Evolutionary conservation across 352 stramenopile species (phyloP), one percentile per base, ranked within the genome.

Genomic region (Aphanomyces astaci): DNA sequence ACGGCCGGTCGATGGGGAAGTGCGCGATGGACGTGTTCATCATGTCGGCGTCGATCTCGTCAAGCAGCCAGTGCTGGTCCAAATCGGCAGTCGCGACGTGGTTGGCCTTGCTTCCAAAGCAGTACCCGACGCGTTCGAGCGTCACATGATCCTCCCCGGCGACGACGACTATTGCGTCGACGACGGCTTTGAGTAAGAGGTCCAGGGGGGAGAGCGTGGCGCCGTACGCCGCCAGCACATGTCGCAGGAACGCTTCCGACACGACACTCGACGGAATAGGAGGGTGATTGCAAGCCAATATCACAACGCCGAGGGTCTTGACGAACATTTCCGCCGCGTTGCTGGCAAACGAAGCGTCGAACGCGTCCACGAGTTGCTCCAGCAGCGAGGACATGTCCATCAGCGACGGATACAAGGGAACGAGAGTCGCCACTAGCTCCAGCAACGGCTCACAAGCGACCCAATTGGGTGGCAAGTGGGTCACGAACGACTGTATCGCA

Each of bases 161-260:
- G 4, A 77, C 65, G 1, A 72, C 64, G 33, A 88, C 81, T 48
- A 90, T 87, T 0, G 78, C 72, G n/a, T 86, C 70, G 3, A 90
- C 75, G 27, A 90, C 31, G 1, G 76, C 66, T 15, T 84, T 79
- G 25, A 93, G 43, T 28, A 77, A 62, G 11, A 83, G 75, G 69
- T 94, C 86, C 9, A 82, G 72, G 0, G 71, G 49, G 27, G 79
- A 87, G 0, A 92, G 70, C 36, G 84, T 90, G 74, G 91, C 87
- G 15, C 73, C 78, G 71, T 94, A 94, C 4, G 75, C 62, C 24
- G 72, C 75, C 5, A 94, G 77, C 28, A 94, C 65, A 24, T 36
- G 46, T 9, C 70, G 32, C 7, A 63, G 19, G 2, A 70, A 39
- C 22, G 74, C 31, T 15, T 57, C 53, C 25, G 72, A 45, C 4